Evolutionary conservation across 2,329 filamentous ascomycete genomes (phyloP).

Genomic region (Talaromyces albobiverticillius): DNA sequence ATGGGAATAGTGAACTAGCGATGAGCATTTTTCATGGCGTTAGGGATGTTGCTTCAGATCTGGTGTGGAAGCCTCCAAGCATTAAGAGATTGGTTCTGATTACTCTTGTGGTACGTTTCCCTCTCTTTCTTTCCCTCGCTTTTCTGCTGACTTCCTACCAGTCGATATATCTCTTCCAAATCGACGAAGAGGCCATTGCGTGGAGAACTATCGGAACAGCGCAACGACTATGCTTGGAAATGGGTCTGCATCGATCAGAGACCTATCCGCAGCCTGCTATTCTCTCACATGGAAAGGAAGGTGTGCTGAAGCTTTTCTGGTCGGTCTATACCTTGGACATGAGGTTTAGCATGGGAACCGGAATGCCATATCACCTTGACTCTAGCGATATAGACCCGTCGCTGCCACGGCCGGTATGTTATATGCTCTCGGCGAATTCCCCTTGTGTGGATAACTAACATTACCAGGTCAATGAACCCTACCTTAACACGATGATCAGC

Average conservation of each 20-base stretch:
- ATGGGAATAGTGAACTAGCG: constrained; percentile 73
- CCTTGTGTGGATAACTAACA: background rate
- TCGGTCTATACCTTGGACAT: constrained; percentile 82
- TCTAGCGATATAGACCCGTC: constrained; percentile 79
- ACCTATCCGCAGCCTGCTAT: constrained; percentile 64
- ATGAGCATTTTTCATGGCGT: constrained; percentile 73
- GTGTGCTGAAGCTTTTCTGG: constrained; percentile 77
- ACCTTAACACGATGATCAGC: constrained; percentile 79
- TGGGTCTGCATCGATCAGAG: constrained; percentile 77
- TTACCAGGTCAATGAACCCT: constrained; percentile 52
- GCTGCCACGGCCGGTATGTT: constrained; percentile 69
- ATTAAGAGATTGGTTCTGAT: constrained; percentile 60
- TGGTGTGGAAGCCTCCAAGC: constrained; percentile 56
- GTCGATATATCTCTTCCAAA: constrained; percentile 77
- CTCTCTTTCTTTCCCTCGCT: background rate
- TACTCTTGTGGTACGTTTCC: constrained; percentile 41
- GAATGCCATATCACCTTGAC: constrained; percentile 77
- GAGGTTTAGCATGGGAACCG: constrained; percentile 83
- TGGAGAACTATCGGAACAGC: constrained; percentile 90
- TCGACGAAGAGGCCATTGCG: constrained; percentile 77
- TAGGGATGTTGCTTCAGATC: constrained; percentile 65
- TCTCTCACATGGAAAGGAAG: constrained; percentile 64
- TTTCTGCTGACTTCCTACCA: constrained; percentile 25
- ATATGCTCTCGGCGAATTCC: background rate
- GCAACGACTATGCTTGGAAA: constrained; percentile 71